Conservation (phyloP, 306 rosid species). For the Luffa aegyptiaca region DNA sequence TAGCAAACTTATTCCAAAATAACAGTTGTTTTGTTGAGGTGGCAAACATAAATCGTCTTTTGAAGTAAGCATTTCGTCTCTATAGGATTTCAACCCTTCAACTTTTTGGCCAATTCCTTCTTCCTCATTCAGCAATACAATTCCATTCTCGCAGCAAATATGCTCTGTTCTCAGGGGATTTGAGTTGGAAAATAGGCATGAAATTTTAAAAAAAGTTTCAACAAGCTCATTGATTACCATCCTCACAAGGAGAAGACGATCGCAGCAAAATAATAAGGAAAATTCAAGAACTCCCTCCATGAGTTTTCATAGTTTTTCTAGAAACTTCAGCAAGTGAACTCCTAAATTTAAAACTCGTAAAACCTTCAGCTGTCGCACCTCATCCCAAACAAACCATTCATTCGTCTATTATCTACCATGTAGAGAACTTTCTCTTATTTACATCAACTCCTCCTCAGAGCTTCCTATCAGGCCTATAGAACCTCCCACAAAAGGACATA, state of each 20-base stretch:
- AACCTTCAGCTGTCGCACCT: neutral
- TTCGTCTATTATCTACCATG: neutral
- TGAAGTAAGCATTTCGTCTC: neutral
- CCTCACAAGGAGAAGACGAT: constrained; percentile 24
- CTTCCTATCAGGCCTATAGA: neutral
- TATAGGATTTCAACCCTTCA: neutral
- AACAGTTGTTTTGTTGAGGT: neutral
- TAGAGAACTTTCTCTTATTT: neutral
- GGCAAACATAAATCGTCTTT: neutral
- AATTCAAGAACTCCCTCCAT: constrained; percentile 25
- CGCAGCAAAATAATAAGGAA: constrained; percentile 6
- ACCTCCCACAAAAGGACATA: neutral
- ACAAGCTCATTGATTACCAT: constrained; percentile 22
- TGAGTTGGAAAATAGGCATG: constrained; percentile 27
- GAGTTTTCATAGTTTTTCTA: constrained; percentile 19
- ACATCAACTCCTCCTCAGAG: neutral
- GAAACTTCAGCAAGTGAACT: constrained; percentile 5
- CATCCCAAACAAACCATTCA: neutral
- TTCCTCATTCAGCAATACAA: neutral
- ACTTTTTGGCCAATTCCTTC: neutral
- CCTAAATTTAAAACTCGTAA: neutral
- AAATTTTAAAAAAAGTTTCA: constrained; percentile 17
- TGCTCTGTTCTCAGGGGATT: neutral
- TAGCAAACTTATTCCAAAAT: neutral
- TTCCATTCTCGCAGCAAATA: neutral